Percentiles rank a stretch among this genome's conserved stretches.
Conservation (phyloP, 179 eudicot species). For the Corrigiola litoralis region DNA sequence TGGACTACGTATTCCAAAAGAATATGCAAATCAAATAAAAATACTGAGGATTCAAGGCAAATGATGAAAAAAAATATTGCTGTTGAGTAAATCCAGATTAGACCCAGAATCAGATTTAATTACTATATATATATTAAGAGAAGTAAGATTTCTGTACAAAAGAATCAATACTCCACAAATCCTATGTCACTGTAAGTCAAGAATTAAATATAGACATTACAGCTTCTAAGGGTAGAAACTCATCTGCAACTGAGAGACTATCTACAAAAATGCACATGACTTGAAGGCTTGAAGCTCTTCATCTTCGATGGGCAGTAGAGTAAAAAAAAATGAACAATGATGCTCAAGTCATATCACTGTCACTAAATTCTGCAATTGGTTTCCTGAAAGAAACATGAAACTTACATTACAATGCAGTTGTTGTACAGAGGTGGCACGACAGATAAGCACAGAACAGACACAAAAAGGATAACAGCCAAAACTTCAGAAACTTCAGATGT, state of each 20-base stretch:
- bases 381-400: slow-evolving; percentile 24
- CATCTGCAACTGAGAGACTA: slow-evolving; percentile 77
- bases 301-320: slow-evolving; percentile 13
- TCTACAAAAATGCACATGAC: slow-evolving; percentile 57
- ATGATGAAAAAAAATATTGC: background rate
- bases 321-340: background rate
- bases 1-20: too few relatives aligned
- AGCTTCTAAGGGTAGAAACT: slow-evolving; percentile 86
- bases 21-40: background rate
- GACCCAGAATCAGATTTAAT: background rate
- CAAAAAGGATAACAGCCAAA: too few relatives aligned
- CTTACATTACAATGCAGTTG: background rate
- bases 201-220: slow-evolving; percentile 36
- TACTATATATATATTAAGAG: slow-evolving; percentile 14
- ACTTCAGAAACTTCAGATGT: background rate
- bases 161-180: slow-evolving; percentile 19
- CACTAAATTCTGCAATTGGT: background rate
- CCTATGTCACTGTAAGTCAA: slow-evolving; percentile 23
- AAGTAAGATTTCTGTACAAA: slow-evolving; percentile 30
- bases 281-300: slow-evolving; percentile 33
- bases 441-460: background rate
- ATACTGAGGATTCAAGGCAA: background rate
- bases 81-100: background rate
- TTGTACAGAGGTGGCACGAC: background rate
- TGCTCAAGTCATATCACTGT: slow-evolving; percentile 6